These are phyloP conservation scores for Xerocomus spinulosus DNA, from an alignment of 768 basidiomycete genomes.

Conservation along the genomic window DNA sequence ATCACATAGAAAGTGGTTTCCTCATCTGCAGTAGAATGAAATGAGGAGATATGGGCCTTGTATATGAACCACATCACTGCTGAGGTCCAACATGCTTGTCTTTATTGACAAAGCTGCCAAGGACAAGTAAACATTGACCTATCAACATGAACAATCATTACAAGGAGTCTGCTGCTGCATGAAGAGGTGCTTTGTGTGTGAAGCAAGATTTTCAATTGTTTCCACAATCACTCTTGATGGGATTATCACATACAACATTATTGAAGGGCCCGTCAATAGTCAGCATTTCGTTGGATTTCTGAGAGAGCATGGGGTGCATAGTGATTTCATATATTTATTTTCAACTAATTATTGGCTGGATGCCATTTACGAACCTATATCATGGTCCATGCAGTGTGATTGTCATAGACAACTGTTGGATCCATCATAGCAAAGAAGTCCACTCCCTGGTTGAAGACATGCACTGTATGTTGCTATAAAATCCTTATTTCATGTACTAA, in stretches of 20 bases:
- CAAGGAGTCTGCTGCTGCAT: neutral
- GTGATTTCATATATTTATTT: neutral
- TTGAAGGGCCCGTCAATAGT: neutral
- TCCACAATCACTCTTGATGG: neutral
- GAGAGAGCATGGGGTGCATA: neutral
- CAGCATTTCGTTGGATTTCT: neutral
- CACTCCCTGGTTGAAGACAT: neutral
- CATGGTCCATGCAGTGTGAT: neutral
- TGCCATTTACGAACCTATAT: neutral
- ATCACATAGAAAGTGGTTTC: too few species aligned
- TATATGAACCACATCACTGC: too few species aligned
- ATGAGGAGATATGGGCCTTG: too few species aligned
- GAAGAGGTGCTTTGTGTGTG: neutral
- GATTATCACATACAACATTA: neutral
- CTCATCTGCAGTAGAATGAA: too few species aligned
- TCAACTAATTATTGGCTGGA: neutral
- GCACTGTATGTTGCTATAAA: neutral
- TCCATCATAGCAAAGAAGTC: neutral
- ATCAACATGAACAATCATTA: neutral
- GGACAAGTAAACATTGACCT: slow-evolving; percentile 3
- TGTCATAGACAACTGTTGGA: neutral
- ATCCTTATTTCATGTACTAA: neutral
- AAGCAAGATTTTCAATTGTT: neutral
- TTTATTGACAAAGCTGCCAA: slow-evolving; percentile 21
- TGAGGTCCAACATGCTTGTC: slow-evolving; percentile 14